Evolutionary conservation across 495 filamentous ascomycete genomes (phyloP), one percentile per base, ranked within the genome.

Genomic region (Aspergillus sclerotiicarbonarius): DNA sequence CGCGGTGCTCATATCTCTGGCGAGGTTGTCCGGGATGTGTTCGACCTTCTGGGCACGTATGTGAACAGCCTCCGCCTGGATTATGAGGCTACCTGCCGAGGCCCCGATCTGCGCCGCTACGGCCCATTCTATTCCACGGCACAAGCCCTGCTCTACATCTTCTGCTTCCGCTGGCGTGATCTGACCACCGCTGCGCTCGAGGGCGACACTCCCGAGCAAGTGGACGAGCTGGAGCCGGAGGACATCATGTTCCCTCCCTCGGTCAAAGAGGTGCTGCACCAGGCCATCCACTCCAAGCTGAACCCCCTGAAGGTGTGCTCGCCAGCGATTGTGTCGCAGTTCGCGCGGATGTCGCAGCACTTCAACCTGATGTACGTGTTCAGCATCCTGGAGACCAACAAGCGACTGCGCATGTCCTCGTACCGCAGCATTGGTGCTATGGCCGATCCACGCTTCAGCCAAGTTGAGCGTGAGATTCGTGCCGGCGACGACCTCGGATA

Each of bases 121-220:
- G 82, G 83, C 16, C 82, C 89, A 7, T 97, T 95, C 72, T 98
- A 99, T 73, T 85, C 87, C 6, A 84, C 90, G 44, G 84, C 86
- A n/a, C 93, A 98, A 70, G 92, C 93, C 6, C 66, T 92, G 5
- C 78, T 91, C 32, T 96, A 97, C 76, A 96, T 98, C 51, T 99
- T 97, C 79, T 99, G 94, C 78, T 99, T 97, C 79, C 87, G 95
- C 39, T 98, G 93, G 93, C 86, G 89, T 37, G 93, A 97, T 57
- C 76, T 99, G 47, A 87, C 90, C 39, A 80, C 77, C 16, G 82
- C 83, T 5, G 73, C 77, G 6, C 67, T 65, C 9, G 77, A 82
- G 16, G 76, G 80, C 32, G 74, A 80, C 44, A 81, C 64, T 21
- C 64, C 75, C 19, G 80, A 84, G 12, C 65, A 82, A 43, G 72